These are phyloP conservation scores for Pseudisothecium myosuroides DNA, from an alignment of 225 moss, liverwort and hornwort genomes.

Conservation along the genomic window DNA sequence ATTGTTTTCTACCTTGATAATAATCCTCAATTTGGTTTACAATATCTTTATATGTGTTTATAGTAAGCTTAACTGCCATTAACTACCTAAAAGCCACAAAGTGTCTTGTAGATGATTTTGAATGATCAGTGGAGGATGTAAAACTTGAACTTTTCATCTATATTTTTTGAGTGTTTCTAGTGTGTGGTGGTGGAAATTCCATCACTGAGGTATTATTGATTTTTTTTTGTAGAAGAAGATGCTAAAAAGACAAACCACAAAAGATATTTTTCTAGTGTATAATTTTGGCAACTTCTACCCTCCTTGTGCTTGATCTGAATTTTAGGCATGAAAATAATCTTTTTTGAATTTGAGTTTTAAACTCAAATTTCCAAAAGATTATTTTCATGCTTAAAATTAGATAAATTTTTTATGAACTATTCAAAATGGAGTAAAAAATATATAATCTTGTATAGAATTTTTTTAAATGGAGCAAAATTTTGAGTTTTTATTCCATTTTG, in stretches of 20 bases:
- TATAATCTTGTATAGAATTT: too few relatives aligned
- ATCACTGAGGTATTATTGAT: rapidly evolving
- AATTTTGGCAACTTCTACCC: neutral
- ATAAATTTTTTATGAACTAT: too few relatives aligned
- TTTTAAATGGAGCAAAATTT: too few relatives aligned
- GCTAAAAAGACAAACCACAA: neutral
- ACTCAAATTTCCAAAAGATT: too few relatives aligned
- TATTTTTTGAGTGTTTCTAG: neutral
- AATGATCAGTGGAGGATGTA: neutral
- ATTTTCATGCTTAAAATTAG: too few relatives aligned
- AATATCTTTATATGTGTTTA: neutral
- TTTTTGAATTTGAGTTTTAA: neutral
- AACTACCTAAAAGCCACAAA: neutral
- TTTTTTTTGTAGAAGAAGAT: neutral
- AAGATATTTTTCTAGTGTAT: neutral
- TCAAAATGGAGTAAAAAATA: too few relatives aligned
- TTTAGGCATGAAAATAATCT: too few relatives aligned
- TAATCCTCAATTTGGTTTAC: neutral
- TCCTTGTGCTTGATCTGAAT: too few relatives aligned
- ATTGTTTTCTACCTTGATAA: neutral
- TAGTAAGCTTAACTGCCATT: neutral
- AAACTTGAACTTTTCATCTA: neutral
- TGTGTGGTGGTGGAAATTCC: neutral
- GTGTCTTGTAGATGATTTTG: neutral
- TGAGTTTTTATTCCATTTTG: neutral